Base-by-base conservation (phyloP, 495 filamentous ascomycete genomes). In the Xylaria scruposa region DNA sequence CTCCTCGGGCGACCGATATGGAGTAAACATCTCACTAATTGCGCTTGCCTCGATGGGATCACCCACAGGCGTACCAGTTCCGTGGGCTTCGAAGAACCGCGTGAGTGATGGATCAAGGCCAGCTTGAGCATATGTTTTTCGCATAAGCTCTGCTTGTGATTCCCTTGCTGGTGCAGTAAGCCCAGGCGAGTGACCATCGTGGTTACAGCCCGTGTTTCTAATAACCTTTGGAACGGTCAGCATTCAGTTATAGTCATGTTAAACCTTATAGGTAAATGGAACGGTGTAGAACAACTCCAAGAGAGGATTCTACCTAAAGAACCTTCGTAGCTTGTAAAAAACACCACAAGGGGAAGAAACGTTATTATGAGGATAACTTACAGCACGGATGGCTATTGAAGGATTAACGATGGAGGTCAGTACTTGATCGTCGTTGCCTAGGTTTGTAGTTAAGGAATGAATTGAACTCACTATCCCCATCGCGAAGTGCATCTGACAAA, bases 61-160 rank as follows among this genome's bases (percentile, higher is more conserved):
- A n/a, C 86, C 87, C 3, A 76, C 81, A 47, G 78, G 77, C 4
- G 87, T 88, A 26, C 87, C 87, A 0, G 88, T 89, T 0, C 85
- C 70, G 54, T 80, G 80, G 59, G 72, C 77, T 65, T 88, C 85
- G 15, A 46, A 46, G 42, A 46, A 46, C 15, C 42, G 42, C 42
- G 42, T 46, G 3, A 86, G 51, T n/a, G 36, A 8, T 6, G 63
- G 62, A 74, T 81, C 73, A 3, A 89, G 72, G 8, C 83, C 82
- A 33, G 84, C 81, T 1, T 60, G 49, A 0, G 44, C 53, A 69
- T 90, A 46, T 2, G 42, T 46, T 46, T 46, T 46, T 15, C 42
- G 42, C 42, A 46, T 46, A 17, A 46, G 42, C 4, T 46, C 42
- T 46, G 42, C 42, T 46, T 46, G 42, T 6, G 42, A 46, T 46